A percentile compares a stretch with the other conserved stretches of the same genome.
Evolutionary conservation across 2,329 filamentous ascomycete genomes (phyloP).

Genomic region (Apiospora hydei): DNA sequence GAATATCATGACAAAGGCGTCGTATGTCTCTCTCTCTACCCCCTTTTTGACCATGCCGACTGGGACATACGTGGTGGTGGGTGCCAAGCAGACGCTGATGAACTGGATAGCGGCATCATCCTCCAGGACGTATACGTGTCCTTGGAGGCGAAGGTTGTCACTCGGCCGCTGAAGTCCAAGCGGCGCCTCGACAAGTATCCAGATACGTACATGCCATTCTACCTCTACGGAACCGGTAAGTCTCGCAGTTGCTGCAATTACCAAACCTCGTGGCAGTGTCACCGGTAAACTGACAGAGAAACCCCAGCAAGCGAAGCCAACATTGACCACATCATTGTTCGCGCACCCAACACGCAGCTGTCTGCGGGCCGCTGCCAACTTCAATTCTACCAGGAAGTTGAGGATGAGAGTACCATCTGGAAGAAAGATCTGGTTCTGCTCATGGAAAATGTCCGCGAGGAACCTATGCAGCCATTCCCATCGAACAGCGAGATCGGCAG

Average conservation of each 20-base stretch:
- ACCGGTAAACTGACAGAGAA: not conserved
- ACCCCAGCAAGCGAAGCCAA: conserved; percentile 40
- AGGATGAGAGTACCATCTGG: conserved; percentile 28
- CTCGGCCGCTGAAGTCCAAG: conserved; percentile 46
- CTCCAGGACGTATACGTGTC: conserved; percentile 36
- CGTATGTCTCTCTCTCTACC: conserved; percentile 33
- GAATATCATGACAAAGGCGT: conserved; percentile 40
- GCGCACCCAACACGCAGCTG: conserved; percentile 49
- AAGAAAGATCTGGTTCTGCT: conserved; percentile 39
- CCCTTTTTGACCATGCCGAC: not conserved
- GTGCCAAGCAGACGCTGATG: not conserved
- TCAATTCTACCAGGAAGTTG: conserved; percentile 29
- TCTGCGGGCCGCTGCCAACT: conserved; percentile 38
- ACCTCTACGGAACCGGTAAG: conserved; percentile 49
- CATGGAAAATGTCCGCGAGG: conserved; percentile 44
- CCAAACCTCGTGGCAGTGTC: not conserved
- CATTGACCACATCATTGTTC: conserved; percentile 53
- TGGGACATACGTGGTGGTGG: not conserved
- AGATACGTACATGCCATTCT: conserved; percentile 49
- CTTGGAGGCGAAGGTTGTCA: conserved; percentile 38
- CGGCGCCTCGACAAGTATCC: conserved; percentile 47
- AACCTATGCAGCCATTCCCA: conserved; percentile 48
- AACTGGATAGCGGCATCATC: conserved; percentile 32
- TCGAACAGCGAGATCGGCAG: conserved; percentile 36
- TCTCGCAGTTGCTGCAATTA: not conserved